Evolutionary conservation across 192 early-diverging fungal genomes (phyloP).

Genomic region (Backusella sp.): DNA sequence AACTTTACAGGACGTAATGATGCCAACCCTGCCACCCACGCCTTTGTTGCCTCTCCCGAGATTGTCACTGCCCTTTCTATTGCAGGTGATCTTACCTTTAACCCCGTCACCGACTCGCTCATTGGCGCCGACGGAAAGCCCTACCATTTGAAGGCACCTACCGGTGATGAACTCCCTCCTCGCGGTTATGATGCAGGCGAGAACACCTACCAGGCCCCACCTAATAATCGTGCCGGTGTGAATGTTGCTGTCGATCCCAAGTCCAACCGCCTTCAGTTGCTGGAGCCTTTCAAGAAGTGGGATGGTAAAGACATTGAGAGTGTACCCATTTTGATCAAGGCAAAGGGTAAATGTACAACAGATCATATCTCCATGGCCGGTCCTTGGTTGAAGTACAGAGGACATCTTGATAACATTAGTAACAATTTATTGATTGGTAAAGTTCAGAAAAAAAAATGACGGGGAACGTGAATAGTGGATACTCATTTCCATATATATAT

Average conservation of each 20-base stretch:
- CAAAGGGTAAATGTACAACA: constrained; percentile 97
- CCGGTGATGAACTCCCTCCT: constrained; percentile 85
- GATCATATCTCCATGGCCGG: constrained; percentile 97
- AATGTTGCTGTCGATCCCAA: constrained; percentile 76
- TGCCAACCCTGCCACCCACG: constrained; percentile 95
- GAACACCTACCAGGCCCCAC: constrained; percentile 95
- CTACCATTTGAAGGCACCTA: constrained; percentile 88
- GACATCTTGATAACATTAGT: constrained; percentile 98
- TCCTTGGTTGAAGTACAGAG: constrained; percentile 93
- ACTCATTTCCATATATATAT: not conserved
- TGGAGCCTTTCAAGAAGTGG: constrained; percentile 87
- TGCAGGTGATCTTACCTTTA: constrained; percentile 89
- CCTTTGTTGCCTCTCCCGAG: constrained; percentile 94
- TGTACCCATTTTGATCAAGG: constrained; percentile 91
- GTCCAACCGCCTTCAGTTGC: constrained; percentile 89
- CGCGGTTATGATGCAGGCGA: constrained; percentile 92
- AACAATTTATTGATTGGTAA: constrained; percentile 96
- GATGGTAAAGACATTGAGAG: constrained; percentile 82
- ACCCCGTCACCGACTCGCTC: constrained; percentile 90
- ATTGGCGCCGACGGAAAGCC: constrained; percentile 86
- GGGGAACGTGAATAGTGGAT: constrained; percentile 49
- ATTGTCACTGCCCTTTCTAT: constrained; percentile 94
- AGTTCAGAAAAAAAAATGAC: constrained; percentile 35
- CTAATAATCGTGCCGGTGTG: constrained; percentile 73
- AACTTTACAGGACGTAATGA: constrained; percentile 99